Evolutionary conservation across 495 filamentous ascomycete species (phyloP), one percentile per base, ranked within the genome.

Genomic region (Umbilicaria muhlenbergii): DNA sequence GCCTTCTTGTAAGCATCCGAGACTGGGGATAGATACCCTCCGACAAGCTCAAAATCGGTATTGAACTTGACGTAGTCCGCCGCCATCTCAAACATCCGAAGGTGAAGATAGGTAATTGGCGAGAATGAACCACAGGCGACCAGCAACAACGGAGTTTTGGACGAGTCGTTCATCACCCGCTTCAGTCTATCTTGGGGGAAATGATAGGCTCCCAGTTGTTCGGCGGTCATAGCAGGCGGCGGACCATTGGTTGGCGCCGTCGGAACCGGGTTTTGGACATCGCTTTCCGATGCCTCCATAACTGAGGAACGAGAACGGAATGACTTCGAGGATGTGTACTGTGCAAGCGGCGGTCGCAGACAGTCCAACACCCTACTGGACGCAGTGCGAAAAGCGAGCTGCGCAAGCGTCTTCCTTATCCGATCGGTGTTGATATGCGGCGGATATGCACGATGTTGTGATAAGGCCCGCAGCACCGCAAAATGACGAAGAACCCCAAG

Each of bases 71-170:
- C 78, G 60, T 80, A 84, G 66, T 89, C 82, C 52, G 75, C 72
- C 2, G 84, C 84, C 80, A 89, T 85, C 51, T 92, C 87, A 55
- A 93, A 93, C 86, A 94, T 89, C 57, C 86, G 83, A 42, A 94
- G 69, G 58, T 94, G 86, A 28, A 94, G 74, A 60, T 80, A 86
- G 21, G 85, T 93, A 51, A 85, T 78, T 14, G 88, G 87, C 1
- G 77, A 84, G 66, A 94, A 95, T 38, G 82, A 88, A 35, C 88
- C 88, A 61, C 87, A 94, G 31, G 86, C 83, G 32, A 95, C 81
- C 34, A 95, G 71, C n/a, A 91, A 73, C 4, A 93, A 64, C 2
- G 85, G 86, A 2, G 70, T 87, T 63, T 81, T 86, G 39, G 71
- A 68, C 10, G 76, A 62, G 49, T 83, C 70, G 28, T 62, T 65